phyloP scores from a whole-genome alignment of 768 basidiomycete genomes.

The Pisolithus marmoratus region DNA sequence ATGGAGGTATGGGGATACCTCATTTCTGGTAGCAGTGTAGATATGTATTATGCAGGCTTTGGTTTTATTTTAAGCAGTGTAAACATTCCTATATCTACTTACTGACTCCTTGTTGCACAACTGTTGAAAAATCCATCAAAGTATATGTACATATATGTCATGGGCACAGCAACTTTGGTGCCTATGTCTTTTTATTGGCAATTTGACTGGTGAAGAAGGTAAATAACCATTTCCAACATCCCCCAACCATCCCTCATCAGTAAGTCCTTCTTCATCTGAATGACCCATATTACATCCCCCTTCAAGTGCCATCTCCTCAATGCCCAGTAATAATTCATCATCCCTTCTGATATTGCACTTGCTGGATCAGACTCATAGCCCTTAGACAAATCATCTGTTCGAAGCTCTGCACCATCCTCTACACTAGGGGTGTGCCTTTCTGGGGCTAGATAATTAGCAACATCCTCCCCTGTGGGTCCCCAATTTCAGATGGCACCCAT shows the following conservation, averaged over 20 bases:
- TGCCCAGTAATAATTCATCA: background rate
- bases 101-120: no score
- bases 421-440: background rate
- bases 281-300: background rate
- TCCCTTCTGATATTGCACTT: no score
- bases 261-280: background rate
- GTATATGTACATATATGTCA: background rate
- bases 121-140: no score
- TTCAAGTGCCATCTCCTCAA: constrained; percentile 1
- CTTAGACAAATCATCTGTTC: background rate
- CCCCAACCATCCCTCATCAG: background rate
- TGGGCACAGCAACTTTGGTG: background rate
- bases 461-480: background rate
- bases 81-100: no score
- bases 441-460: background rate
- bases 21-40: no score
- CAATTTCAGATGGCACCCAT: background rate
- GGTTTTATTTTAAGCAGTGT: no score
- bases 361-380: background rate
- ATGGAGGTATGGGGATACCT: no score
- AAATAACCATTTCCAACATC: background rate
- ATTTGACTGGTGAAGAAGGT: background rate
- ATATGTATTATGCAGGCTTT: no score
- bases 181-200: background rate
- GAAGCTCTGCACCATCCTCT: background rate